A percentile compares a stretch with the other conserved stretches of the same genome.
Conservation (phyloP, 2,329 filamentous ascomycete genomes). For the Macrophomina phaseolina region DNA sequence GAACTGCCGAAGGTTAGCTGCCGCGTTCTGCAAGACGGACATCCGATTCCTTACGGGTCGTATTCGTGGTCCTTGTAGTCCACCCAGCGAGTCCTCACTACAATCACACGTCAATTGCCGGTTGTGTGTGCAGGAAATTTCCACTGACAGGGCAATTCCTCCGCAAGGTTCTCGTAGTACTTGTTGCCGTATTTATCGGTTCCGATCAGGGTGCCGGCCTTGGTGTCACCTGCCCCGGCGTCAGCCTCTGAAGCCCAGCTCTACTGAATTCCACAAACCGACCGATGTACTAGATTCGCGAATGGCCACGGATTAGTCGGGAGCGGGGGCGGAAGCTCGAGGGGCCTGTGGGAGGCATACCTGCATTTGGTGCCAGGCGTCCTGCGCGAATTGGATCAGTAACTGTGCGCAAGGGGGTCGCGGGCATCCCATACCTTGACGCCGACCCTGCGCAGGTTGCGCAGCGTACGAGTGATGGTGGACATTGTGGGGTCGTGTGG, state of each 20-base stretch:
- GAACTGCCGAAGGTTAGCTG: slow-evolving; percentile 59
- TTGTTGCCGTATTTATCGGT: slow-evolving; percentile 95
- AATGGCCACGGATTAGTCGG: slow-evolving; percentile 17
- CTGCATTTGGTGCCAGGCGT: slow-evolving; percentile 91
- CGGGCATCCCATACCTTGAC: slow-evolving; percentile 69
- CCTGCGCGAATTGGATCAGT: slow-evolving; percentile 58
- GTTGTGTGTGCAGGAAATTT: background rate
- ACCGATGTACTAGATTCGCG: slow-evolving; percentile 46
- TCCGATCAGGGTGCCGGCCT: slow-evolving; percentile 84
- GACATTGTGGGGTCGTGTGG: slow-evolving; percentile 71
- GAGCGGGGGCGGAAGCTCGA: slow-evolving; percentile 17
- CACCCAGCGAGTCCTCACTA: slow-evolving; percentile 95
- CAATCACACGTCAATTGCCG: slow-evolving; percentile 29
- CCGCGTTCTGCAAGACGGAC: background rate
- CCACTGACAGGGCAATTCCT: slow-evolving; percentile 84
- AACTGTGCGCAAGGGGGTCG: slow-evolving; percentile 37
- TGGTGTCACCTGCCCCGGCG: slow-evolving; percentile 79
- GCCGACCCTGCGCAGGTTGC: slow-evolving; percentile 86
- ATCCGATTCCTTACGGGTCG: slow-evolving; percentile 65
- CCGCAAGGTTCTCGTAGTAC: slow-evolving; percentile 88
- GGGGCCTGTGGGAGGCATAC: slow-evolving; percentile 61
- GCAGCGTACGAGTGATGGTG: slow-evolving; percentile 82
- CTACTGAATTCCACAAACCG: slow-evolving; percentile 27
- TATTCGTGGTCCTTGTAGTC: slow-evolving; percentile 91
- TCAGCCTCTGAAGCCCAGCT: slow-evolving; percentile 35